Conservation (phyloP, 805 yeast species). For the Nakazawaea ambrosiae region DNA sequence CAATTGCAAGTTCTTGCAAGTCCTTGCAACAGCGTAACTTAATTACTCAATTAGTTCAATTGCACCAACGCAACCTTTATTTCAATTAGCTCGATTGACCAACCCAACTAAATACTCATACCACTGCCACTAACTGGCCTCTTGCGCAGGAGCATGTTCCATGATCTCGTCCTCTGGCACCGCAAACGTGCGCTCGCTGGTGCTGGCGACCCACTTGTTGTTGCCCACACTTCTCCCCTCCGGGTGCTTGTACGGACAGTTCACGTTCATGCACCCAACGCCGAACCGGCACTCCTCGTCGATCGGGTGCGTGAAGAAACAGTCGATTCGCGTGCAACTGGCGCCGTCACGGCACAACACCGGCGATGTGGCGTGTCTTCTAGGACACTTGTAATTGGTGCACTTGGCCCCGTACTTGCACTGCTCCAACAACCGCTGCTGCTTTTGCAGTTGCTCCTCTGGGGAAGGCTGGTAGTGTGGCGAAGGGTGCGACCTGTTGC, state of each 20-base stretch:
- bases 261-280: slow-evolving; percentile 59
- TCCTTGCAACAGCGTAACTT: no score
- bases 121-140: slow-evolving; percentile 13
- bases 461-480: slow-evolving; percentile 37
- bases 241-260: slow-evolving; percentile 76
- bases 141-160: slow-evolving; percentile 57
- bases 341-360: slow-evolving; percentile 79
- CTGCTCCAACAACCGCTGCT: slow-evolving; percentile 61
- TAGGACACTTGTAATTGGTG: slow-evolving; percentile 71
- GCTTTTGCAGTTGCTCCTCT: slow-evolving; percentile 18
- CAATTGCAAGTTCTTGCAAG: no score
- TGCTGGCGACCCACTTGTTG: slow-evolving; percentile 28
- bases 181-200: slow-evolving; percentile 66
- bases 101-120: no score
- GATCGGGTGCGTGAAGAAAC: slow-evolving; percentile 78
- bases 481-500: slow-evolving; percentile 80
- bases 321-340: slow-evolving; percentile 70
- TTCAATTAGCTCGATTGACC: no score
- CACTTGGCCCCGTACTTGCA: slow-evolving; percentile 77
- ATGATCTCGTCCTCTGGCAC: slow-evolving; percentile 67
- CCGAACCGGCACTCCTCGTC: slow-evolving; percentile 78
- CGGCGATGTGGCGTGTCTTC: slow-evolving; percentile 73
- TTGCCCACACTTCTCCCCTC: slow-evolving; percentile 45
- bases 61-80: no score
- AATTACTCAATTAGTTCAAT: no score